Percentiles rank a stretch among this genome's conserved stretches.
These are phyloP conservation scores for Yamagishiella unicocca DNA, from an alignment of 139 green algal species.

Conservation along the genomic window DNA sequence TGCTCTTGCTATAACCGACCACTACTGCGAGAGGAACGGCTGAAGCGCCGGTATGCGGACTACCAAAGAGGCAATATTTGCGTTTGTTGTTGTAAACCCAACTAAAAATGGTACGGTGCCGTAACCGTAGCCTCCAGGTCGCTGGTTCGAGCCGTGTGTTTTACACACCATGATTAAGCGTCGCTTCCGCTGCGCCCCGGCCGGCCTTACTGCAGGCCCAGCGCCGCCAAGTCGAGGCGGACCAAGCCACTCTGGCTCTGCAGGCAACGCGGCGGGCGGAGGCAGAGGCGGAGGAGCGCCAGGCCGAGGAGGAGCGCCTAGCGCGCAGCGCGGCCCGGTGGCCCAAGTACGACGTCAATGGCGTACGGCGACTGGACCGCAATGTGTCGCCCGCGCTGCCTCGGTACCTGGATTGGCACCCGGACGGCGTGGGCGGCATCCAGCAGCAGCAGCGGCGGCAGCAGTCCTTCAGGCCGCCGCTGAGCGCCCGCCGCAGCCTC, in stretches of 20 bases:
- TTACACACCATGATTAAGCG: no score
- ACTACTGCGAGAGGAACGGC: no score
- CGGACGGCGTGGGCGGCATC: background rate
- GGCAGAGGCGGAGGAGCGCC: background rate
- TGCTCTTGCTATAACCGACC: no score
- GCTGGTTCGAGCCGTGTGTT: no score
- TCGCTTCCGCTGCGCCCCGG: no score
- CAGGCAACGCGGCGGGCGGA: background rate
- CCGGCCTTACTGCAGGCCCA: background rate
- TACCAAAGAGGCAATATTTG: no score
- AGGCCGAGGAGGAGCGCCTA: background rate
- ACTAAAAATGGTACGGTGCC: no score
- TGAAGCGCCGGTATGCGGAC: no score
- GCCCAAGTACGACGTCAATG: conserved; percentile 9
- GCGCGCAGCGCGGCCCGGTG: background rate
- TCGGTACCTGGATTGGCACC: conserved; percentile 40
- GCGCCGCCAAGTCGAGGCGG: background rate
- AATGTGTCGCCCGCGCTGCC: background rate
- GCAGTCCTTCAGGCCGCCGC: background rate
- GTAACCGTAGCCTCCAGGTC: no score
- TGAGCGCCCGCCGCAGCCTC: background rate
- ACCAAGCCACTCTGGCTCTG: background rate
- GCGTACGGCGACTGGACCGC: background rate
- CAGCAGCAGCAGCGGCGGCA: background rate
- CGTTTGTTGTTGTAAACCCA: no score